Conservation (phyloP, 202 grass and related monocot species). For the Panicum hallii region DNA sequence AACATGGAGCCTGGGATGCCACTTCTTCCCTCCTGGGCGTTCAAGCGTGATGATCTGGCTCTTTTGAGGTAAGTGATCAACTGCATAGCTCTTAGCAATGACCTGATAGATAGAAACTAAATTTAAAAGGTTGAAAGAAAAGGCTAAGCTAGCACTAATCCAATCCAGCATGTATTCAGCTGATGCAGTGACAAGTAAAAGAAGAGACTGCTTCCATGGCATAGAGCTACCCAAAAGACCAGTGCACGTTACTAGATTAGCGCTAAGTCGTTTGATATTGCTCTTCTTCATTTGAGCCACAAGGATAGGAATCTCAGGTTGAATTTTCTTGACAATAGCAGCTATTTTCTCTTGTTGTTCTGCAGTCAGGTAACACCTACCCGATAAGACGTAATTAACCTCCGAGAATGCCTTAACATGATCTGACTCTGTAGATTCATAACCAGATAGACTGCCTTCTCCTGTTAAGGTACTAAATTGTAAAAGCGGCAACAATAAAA, state of each 20-base stretch:
- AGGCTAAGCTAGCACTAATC: neutral
- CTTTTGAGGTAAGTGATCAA: neutral
- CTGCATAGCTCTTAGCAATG: slow-evolving; percentile 15
- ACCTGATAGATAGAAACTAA: neutral
- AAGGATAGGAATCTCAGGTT: neutral
- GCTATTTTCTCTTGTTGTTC: neutral
- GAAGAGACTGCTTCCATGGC: neutral
- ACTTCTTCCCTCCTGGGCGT: slow-evolving; percentile 13
- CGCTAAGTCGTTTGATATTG: neutral
- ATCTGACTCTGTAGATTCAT: neutral
- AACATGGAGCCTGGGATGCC: neutral
- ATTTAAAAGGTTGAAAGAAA: neutral
- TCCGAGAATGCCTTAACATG: neutral
- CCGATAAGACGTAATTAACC: neutral
- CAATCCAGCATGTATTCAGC: neutral
- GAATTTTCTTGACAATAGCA: slow-evolving; percentile 7
- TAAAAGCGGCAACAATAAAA: neutral
- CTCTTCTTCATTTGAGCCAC: slow-evolving; percentile 21
- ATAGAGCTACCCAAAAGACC: neutral
- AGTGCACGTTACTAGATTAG: neutral
- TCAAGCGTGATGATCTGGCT: neutral
- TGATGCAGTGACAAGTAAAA: neutral
- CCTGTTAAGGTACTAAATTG: neutral
- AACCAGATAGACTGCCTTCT: neutral
- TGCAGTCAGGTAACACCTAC: neutral